Evolutionary conservation across 768 basidiomycete genomes (phyloP).

Genomic region (Calocybe gangraenosa): DNA sequence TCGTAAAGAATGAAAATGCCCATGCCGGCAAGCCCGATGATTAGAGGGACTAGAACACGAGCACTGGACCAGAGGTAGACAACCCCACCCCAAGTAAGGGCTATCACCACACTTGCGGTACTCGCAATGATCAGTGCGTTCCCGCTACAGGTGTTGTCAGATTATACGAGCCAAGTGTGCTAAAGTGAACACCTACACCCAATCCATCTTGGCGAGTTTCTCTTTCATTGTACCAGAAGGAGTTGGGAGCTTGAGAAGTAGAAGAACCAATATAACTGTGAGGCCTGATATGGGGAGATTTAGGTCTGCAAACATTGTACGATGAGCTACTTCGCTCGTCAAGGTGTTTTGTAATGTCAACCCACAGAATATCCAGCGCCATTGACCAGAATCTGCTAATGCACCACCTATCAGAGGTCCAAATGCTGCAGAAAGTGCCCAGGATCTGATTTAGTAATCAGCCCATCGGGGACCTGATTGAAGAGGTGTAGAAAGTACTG

Average conservation of each 20-base stretch:
- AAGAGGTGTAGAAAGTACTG: not conserved
- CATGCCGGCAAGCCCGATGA: constrained; percentile 36
- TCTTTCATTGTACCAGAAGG: constrained; percentile 28
- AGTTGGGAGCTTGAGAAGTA: constrained; percentile 28
- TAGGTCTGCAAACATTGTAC: constrained; percentile 25
- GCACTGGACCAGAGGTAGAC: constrained; percentile 37
- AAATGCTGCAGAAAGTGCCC: constrained; percentile 29
- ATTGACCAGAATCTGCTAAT: constrained; percentile 25
- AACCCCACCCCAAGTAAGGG: constrained; percentile 45
- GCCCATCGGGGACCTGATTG: not conserved
- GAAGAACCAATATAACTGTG: constrained; percentile 20
- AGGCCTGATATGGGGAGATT: constrained; percentile 35
- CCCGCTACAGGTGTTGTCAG: constrained; percentile 22
- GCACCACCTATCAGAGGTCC: constrained; percentile 34
- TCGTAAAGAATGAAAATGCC: constrained; percentile 37
- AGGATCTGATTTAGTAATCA: constrained; percentile 14
- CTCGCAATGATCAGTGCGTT: constrained; percentile 35
- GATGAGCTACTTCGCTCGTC: not conserved
- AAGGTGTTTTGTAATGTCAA: not conserved
- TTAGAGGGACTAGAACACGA: constrained; percentile 36
- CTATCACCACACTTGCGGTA: constrained; percentile 32
- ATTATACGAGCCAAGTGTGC: not conserved
- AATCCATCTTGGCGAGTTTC: constrained; percentile 38
- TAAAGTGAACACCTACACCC: constrained; percentile 39
- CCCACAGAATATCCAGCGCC: constrained; percentile 41